Base-by-base conservation (phyloP, 2,329 filamentous ascomycete species). In the Ceratocystis variospora region DNA sequence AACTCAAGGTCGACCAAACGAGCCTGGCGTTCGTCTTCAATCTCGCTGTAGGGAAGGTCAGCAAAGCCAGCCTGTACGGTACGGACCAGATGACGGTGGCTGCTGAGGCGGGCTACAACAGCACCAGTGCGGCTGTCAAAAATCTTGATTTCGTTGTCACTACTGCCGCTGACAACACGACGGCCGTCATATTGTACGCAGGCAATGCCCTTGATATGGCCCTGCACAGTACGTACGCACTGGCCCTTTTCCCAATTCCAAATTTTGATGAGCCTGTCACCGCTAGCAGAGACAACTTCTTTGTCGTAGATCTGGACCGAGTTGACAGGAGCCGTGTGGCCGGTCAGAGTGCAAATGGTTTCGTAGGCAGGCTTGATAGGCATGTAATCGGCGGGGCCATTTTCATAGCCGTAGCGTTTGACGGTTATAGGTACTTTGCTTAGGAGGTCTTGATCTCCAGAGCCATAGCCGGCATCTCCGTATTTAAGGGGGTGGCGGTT, bases 151-250 rank as follows among this genome's bases (percentile, higher is more conserved):
- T 94, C 92, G 73, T 95, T 91, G 74, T 99, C 94, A 71, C 92
- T 96, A 75, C 92, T 96, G 2, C 94, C 94, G 71, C 90, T 96
- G 63, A 99, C 90, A 69, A 99, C 95, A 22, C 94, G 85, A 63
- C 90, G 86, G 31, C 90, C 91, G 73, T 99, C 94, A 73, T 94
- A 97, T 75, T 99, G 93, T 17, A 99, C 92, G 74, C 94, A 99
- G 2, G 94, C 94, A 71, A 99, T 97, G 41, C 94, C 94, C 74
- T 99, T 99, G 69, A 84, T 85, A 72, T 99, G 94, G 1, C 93
- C 94, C 48, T 89, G 80, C 44, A 96, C 85, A 0, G 89, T 96
- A 71, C 88, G 85, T 57, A 83, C 81, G 74, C 89, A 93, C 55
- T 82, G 78, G 67, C 90, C 89, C 6, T 85, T 88, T 19, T 87